Evolutionary conservation across 2,329 filamentous ascomycete genomes (phyloP), one percentile per base, ranked within the genome.

Genomic region (Thelonectria discophora): DNA sequence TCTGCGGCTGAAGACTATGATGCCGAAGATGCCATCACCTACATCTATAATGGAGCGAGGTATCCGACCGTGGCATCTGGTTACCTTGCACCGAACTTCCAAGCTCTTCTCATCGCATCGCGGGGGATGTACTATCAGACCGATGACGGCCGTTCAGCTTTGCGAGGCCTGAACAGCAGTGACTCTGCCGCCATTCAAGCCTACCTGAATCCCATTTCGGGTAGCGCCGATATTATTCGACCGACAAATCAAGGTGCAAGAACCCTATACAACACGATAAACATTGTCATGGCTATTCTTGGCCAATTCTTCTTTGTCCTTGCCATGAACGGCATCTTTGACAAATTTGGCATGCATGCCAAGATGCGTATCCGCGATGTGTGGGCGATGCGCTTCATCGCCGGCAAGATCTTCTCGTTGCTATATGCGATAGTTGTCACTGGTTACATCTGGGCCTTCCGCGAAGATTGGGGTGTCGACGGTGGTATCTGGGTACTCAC

Each of bases 361-460:
- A 50, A 50, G 24, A 60, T 55, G 58, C 45, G 66, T 54, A 48
- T 75, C 63, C 63, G 64, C 8, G 69, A 73, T 6, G 64, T 74
- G 18, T 74, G 64, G 55, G 8, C 68, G 1, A 58, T 73, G 43
- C 71, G 72, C 39, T 67, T 70, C 54, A 32, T 62, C 20, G 64
- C 73, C n/a, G 74, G 74, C 30, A 58, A 73, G 6, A n/a, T 72
- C 15, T 79, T 76, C 65, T 73, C 73, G 2, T 65, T 77, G 43
- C 48, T 80, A 12, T 77, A 73, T 13, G 74, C 78, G 0, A 64
- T 82, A 2, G 75, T 73, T 27, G 73, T 76, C 17, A 69, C 78
- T 0, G 80, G 78, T 0, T 75, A 75, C 32, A 76, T 81, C 55
- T 82, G 80, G 80, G 80, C 78, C 0, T 82, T 80, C 66, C 70